Base-by-base conservation (phyloP, 2,329 filamentous ascomycete genomes). In the Ophiosphaerella herpotricha region DNA sequence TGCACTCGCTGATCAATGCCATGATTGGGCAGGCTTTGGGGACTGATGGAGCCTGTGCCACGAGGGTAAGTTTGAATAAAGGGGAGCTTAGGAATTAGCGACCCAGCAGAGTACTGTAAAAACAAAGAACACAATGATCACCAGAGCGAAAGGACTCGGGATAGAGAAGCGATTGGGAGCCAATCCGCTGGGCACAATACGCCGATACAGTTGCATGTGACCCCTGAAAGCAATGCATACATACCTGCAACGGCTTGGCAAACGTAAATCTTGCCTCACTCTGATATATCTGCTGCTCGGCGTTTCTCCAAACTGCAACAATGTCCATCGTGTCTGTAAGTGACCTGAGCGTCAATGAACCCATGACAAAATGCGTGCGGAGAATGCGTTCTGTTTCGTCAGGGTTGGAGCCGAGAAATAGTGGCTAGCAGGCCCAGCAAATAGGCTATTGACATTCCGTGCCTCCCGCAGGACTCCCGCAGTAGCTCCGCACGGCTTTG, bases 1-100 rank as follows among this genome's bases (percentile, higher is more conserved):
- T 60, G 33, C 55, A 46, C 3, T 42, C 48, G 46, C 54, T 51
- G 5, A 55, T 42, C 32, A 36, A 36, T 29, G 50, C 50, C 60
- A 63, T 63, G 31, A 37, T 41, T 42, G 38, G 44, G 33, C 14
- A 4, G 14, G 21, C 24, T 37, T 42, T 31, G 18, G 26, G 46
- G 35, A 21, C 31, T 16, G 18, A n/a, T 23, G 32, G 31, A 12
- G 14, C 31, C 34, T 21, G 44, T 40, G 44, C 44, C 24, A 35
- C 26, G 41, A 39, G 38, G 37, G 42, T 24, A 18, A 34, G 26
- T 39, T 43, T 24, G 11, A 43, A 33, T 21, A 37, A 36, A 12
- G 33, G 18, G 31, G 18, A 35, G 33, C 14, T 31, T 26, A 40
- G 31, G 37, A 42, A 35, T 23, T 40, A 13, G 37, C 12, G 34